Evolutionary conservation across 1,284 basidiomycete species (phyloP).

Genomic region (Sporisorium reilianum): DNA sequence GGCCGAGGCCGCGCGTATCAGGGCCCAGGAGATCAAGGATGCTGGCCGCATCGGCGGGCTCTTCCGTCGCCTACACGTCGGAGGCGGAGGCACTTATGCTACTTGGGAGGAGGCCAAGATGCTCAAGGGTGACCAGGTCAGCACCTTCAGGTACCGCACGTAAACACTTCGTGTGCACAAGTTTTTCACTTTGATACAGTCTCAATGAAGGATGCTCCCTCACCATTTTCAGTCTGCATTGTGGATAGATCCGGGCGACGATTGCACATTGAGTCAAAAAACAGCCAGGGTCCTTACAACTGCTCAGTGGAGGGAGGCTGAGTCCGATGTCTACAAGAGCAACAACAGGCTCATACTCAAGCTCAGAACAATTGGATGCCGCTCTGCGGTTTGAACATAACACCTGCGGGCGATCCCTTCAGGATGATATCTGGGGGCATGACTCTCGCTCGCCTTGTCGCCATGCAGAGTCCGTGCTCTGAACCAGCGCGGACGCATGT

Average conservation of each 20-base stretch:
- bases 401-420: too few species aligned
- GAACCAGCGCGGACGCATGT: too few species aligned
- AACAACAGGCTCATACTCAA: too few species aligned
- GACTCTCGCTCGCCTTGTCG: too few species aligned
- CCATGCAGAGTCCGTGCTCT: too few species aligned
- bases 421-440: too few species aligned
- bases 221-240: not conserved
- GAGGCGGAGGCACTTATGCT: constrained; percentile 56
- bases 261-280: too few species aligned
- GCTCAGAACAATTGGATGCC: too few species aligned
- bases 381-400: too few species aligned
- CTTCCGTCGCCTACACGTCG: constrained; percentile 28
- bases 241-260: not conserved
- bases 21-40: constrained; percentile 24
- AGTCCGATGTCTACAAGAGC: too few species aligned
- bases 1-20: constrained; percentile 33
- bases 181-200: not conserved
- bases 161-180: constrained; percentile 12
- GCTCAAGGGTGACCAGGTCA: constrained; percentile 56
- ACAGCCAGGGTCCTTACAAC: too few species aligned
- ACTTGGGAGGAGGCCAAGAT: constrained; percentile 47
- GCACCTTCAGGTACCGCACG: constrained; percentile 26
- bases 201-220: not conserved
- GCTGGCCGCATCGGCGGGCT: constrained; percentile 24
- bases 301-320: too few species aligned